Evolutionary conservation across 306 rosid species (phyloP).

Genomic region (Vigna reflexopilosa): DNA sequence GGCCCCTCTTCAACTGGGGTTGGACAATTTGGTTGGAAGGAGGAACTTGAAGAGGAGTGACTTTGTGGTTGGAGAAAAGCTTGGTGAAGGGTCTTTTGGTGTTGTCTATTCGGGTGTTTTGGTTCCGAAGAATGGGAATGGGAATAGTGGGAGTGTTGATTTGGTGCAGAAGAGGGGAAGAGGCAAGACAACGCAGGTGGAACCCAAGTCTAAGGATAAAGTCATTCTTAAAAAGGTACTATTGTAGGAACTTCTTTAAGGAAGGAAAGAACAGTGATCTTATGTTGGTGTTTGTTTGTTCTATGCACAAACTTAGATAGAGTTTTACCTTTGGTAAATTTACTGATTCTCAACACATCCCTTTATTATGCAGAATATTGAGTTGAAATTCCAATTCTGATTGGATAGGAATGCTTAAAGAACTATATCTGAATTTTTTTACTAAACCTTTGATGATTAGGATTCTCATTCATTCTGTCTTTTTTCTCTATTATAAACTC

Average conservation of each 20-base stretch:
- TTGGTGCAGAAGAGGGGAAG: constrained; percentile 54
- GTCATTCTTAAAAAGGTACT: constrained; percentile 93
- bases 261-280: neutral
- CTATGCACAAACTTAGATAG: neutral
- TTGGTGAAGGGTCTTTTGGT: constrained; percentile 95
- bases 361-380: neutral
- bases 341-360: neutral
- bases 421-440: neutral
- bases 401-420: neutral
- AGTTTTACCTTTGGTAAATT: neutral
- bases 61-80: constrained; percentile 75
- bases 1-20: constrained; percentile 84
- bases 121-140: constrained; percentile 61
- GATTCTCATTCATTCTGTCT: neutral
- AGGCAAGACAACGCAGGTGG: constrained; percentile 49
- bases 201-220: constrained; percentile 67
- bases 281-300: neutral
- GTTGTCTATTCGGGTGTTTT: constrained; percentile 84
- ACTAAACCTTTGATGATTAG: constrained; percentile 4
- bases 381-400: neutral
- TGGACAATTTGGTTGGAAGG: constrained; percentile 72
- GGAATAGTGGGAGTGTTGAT: constrained; percentile 31
- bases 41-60: constrained; percentile 72
- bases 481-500: neutral
- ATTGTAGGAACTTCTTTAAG: neutral